These are phyloP conservation scores for Nyssa sinensis DNA, from an alignment of 148 eudicot species.

Conservation along the genomic window DNA sequence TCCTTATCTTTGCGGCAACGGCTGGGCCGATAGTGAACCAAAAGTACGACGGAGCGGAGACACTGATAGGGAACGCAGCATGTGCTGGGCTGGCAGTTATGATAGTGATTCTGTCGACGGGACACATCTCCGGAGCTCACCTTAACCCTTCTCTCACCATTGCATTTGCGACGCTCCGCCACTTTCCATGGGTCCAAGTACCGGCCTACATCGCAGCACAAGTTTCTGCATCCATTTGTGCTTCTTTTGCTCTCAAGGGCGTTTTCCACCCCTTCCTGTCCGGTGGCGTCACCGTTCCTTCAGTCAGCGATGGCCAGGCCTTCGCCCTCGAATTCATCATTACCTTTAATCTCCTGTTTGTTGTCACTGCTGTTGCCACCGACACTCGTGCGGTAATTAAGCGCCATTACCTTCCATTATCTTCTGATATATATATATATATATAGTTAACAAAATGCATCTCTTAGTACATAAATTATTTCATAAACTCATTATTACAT, in stretches of 20 bases:
- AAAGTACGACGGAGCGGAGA: conserved; percentile 66
- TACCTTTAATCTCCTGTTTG: conserved; percentile 90
- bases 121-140: conserved; percentile 96
- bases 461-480: no score
- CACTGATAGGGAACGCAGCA: conserved; percentile 80
- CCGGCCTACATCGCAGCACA: conserved; percentile 89
- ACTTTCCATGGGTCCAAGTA: conserved; percentile 90
- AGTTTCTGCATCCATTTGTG: conserved; percentile 83
- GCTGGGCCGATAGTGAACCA: conserved; percentile 92
- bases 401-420: not conserved
- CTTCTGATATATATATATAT: not conserved
- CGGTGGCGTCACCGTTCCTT: conserved; percentile 90
- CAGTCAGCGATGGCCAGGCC: conserved; percentile 63
- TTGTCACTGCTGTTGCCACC: conserved; percentile 94
- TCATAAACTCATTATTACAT: no score
- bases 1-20: conserved; percentile 85
- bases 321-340: conserved; percentile 80
- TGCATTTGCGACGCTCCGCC: conserved; percentile 89
- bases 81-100: conserved; percentile 89
- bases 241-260: conserved; percentile 80
- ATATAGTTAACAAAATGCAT: not conserved
- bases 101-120: conserved; percentile 86
- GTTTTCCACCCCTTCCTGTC: conserved; percentile 84
- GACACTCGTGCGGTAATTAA: conserved; percentile 79
- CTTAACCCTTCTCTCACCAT: conserved; percentile 87